Evolutionary conservation across 305 asterid genomes (phyloP).

Genomic region (Ilex paraguariensis): DNA sequence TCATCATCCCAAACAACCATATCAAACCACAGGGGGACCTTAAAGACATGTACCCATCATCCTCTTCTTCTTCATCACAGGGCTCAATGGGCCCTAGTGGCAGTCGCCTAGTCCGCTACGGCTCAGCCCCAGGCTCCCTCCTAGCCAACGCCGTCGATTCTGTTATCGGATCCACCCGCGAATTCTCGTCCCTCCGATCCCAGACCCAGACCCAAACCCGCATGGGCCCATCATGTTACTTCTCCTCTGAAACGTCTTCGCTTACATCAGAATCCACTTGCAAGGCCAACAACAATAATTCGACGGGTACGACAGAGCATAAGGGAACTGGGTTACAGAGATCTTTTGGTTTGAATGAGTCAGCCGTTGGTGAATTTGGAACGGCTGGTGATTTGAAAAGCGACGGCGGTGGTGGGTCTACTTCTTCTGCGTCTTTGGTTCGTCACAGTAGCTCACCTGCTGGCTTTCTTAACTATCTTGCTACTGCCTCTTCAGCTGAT

Average conservation of each 20-base stretch:
- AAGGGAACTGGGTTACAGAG: constrained; percentile 33
- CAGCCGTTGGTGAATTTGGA: not conserved
- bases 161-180: constrained; percentile 29
- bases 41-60: constrained; percentile 52
- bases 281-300: constrained; percentile 4
- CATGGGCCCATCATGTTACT: constrained; percentile 23
- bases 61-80: constrained; percentile 68
- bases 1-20: no score
- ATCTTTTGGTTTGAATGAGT: constrained; percentile 27
- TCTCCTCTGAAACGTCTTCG: constrained; percentile 28
- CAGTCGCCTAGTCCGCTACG: constrained; percentile 54
- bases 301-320: constrained; percentile 2
- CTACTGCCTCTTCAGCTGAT: constrained; percentile 40
- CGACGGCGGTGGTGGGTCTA: constrained; percentile 14
- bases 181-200: constrained; percentile 30
- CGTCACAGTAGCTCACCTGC: constrained; percentile 80
- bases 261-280: constrained; percentile 20
- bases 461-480: constrained; percentile 67
- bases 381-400: not conserved
- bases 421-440: constrained; percentile 38
- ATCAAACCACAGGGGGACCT: no score
- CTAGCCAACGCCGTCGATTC: constrained; percentile 53
- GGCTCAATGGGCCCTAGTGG: constrained; percentile 36
- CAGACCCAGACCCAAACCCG: not conserved
- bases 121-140: constrained; percentile 68